Base-by-base conservation (phyloP, 495 filamentous ascomycete species). In the Hypoxylon rickii region DNA sequence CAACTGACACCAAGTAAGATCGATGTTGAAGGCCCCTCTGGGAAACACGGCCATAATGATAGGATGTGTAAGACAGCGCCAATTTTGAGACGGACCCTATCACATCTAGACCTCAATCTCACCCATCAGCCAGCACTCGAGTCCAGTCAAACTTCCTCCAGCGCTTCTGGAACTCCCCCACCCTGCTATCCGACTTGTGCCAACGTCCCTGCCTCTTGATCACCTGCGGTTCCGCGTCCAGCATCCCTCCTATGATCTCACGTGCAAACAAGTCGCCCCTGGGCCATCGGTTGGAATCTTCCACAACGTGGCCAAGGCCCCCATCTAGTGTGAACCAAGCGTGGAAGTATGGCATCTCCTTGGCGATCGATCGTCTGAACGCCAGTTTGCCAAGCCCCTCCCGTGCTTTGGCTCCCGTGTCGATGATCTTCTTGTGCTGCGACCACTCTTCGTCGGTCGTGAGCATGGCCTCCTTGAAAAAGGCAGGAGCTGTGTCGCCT, bases 311-410 rank as follows among this genome's bases (percentile, higher is more conserved):
- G 0, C 91, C 94, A 46, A 98, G 66, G 1, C 94, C 94, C 3
- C 95, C 95, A 67, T 97, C 90, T 5, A 98, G 71, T 53, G 85
- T 82, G 67, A 97, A 97, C 92, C 92, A 98, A 12, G 91, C 92
- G 60, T 98, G 94, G 71, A 98, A 97, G 68, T 98, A 98, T 18
- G 94, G 94, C 92, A 96, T 96, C 74, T 98, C 94, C 76, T 96
- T 97, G 18, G 87, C 90, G 24, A 98, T 72, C 2, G 82, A 86
- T 39, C 85, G 78, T 2, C 94, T 82, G 72, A 98, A 97, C 37
- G 94, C 92, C 51, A 77, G 67, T 68, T 89, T 88, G 0, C 95
- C 95, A 29, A 89, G 64, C 1, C 90, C 86, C 43, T 84, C 79
- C 11, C 71, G 61, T 3, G 87, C 79, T 64, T 84, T 84, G 37